A percentile compares a stretch with the other conserved stretches of the same genome.
Conservation (phyloP, 2,329 filamentous ascomycete species). For the Huntiella omanensis region DNA sequence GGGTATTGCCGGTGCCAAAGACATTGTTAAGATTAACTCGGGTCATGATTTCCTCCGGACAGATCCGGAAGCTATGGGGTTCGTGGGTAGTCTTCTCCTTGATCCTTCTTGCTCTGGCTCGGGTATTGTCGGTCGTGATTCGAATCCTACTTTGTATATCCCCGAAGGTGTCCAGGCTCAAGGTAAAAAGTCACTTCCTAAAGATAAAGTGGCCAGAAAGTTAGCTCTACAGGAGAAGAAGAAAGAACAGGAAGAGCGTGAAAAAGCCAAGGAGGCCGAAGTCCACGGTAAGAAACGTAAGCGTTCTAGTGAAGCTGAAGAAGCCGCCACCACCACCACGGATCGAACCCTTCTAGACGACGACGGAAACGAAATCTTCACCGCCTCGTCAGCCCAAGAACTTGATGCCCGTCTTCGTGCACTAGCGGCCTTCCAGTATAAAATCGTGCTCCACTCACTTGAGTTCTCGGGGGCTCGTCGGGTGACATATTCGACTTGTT, state of each 20-base stretch:
- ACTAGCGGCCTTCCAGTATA: conserved; percentile 64
- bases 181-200: background rate
- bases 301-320: conserved; percentile 15
- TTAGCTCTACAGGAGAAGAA: conserved; percentile 2
- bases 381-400: conserved; percentile 34
- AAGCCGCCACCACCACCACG: conserved; percentile 19
- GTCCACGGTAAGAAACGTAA: conserved; percentile 20
- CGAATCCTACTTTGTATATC: conserved; percentile 49
- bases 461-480: conserved; percentile 54
- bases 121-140: conserved; percentile 79
- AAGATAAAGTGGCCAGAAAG: background rate
- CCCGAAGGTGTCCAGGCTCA: conserved; percentile 17
- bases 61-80: conserved; percentile 36
- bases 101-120: conserved; percentile 94
- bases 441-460: conserved; percentile 69
- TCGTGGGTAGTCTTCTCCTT: conserved; percentile 61
- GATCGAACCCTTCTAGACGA: conserved; percentile 32
- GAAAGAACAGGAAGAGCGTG: conserved; percentile 2
- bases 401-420: conserved; percentile 47
- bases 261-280: background rate
- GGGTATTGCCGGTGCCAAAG: conserved; percentile 49
- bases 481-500: conserved; percentile 90
- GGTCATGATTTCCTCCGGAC: conserved; percentile 69
- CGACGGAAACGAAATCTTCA: conserved; percentile 35
- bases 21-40: conserved; percentile 46